phyloP scores from a whole-genome alignment of 805 yeast genomes.

The Pichia gijzeniarum region DNA sequence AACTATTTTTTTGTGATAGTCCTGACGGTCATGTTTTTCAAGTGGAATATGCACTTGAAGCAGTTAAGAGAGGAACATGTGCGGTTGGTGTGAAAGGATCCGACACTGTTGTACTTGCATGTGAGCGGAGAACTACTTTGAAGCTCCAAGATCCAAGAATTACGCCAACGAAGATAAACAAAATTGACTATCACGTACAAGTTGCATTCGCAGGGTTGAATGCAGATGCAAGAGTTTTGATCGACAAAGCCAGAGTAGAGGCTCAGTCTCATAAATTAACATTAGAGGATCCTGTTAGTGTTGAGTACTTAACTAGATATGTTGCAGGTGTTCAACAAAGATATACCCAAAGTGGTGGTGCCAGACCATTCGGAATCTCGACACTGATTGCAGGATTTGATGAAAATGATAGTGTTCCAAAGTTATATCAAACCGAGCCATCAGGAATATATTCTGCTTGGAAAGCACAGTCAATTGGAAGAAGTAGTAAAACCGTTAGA shows the following conservation, averaged over 20 bases:
- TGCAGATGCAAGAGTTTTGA: constrained; percentile 95
- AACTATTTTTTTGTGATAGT: constrained; percentile 35
- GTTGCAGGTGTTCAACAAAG: constrained; percentile 98
- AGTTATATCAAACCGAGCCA: constrained; percentile 92
- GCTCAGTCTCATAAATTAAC: constrained; percentile 92
- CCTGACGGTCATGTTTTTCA: constrained; percentile 99
- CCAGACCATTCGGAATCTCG: constrained; percentile 94
- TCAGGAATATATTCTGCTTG: constrained; percentile 96
- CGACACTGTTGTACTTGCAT: constrained; percentile 85
- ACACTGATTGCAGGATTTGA: constrained; percentile 96
- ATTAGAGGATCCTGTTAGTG: constrained; percentile 88
- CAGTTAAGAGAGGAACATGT: constrained; percentile 96
- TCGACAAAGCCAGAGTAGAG: constrained; percentile 92
- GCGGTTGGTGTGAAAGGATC: constrained; percentile 95
- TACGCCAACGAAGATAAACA: constrained; percentile 90
- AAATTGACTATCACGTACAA: constrained; percentile 83
- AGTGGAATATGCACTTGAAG: constrained; percentile 96
- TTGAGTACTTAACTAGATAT: constrained; percentile 87
- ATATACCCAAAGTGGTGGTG: constrained; percentile 98
- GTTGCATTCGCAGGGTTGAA: constrained; percentile 95
- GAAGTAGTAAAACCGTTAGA: constrained; percentile 89
- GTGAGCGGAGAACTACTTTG: constrained; percentile 92
- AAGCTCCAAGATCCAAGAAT: constrained; percentile 95
- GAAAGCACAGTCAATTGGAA: constrained; percentile 97
- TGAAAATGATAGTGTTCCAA: constrained; percentile 72